Conservation (phyloP, 805 yeast genomes). For the Yarrowia deformans region DNA sequence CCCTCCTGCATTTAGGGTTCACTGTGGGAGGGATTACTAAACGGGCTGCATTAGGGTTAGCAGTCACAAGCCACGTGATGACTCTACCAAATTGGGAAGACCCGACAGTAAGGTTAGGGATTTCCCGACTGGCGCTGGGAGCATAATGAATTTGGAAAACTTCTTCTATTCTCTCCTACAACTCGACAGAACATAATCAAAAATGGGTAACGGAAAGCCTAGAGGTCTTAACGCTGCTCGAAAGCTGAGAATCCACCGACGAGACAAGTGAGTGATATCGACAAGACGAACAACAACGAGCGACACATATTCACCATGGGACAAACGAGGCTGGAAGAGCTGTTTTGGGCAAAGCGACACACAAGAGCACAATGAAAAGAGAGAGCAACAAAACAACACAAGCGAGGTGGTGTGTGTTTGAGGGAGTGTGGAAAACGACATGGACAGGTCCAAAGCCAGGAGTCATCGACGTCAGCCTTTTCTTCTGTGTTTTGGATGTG, state of each 20-base stretch:
- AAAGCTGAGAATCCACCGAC: constrained; percentile 99
- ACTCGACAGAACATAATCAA: constrained; percentile 49
- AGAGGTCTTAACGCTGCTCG: constrained; percentile 99
- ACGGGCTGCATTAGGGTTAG: constrained; percentile 25
- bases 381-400: not conserved
- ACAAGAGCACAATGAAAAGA: not conserved
- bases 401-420: not conserved
- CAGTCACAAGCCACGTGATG: constrained; percentile 36
- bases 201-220: constrained; percentile 99
- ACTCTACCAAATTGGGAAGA: constrained; percentile 34
- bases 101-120: constrained; percentile 34
- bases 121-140: constrained; percentile 39
- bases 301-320: constrained; percentile 2
- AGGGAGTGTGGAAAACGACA: not conserved
- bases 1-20: too few species aligned
- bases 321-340: not conserved
- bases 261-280: constrained; percentile 74
- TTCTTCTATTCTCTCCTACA: constrained; percentile 39
- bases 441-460: not conserved
- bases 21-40: too few species aligned
- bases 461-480: not conserved
- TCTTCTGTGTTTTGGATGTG: constrained; percentile 7
- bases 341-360: not conserved
- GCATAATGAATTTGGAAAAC: constrained; percentile 38
- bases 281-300: constrained; percentile 9